Base-by-base conservation (phyloP, 805 yeast genomes). In the Candida adriatica region DNA sequence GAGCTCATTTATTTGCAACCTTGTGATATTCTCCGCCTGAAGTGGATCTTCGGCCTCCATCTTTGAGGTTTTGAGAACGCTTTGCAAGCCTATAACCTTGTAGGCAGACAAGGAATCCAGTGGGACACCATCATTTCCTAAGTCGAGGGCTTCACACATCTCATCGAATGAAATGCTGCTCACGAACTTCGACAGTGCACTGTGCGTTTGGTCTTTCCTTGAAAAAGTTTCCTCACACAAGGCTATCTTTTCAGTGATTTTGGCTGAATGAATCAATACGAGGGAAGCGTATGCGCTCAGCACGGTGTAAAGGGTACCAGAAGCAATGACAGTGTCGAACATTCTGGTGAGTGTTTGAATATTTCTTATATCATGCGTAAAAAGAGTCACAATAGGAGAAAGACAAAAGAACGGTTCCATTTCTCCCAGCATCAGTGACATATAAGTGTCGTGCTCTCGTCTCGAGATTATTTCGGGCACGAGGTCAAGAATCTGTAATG, bases 301-400 rank as follows among this genome's bases (percentile, higher is more conserved):
- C 6, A 73, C 68, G 11, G 68, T 58, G 3, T 64, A 46, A 33
- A 82, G 68, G 1, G 82, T 72, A 31, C 66, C 66, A 27, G 72
- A 58, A 13, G 79, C 64, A 23, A 87, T 58, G 6, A 80, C 61
- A 33, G 69, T 71, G 51, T 85, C 95, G 73, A 92, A 84, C 4
- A 90, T 55, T 4, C 66, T 55, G 34, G 73, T 62, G 6, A 83
- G 56, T 18, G 72, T 69, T 9, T 58, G 59, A 29, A 68, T 57
- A 20, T 66, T 62, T 26, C 62, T 58, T 13, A 72, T 41, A 38
- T 85, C 87, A 57, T 88, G 96, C 7, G 90, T 62, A 51, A 78
- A 85, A 27, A 84, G 45, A 1, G 97, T 86, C 21, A 90, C 62
- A 1, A 90, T 60, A 1, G 90, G 71, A 13, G 95, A 81, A 11